Percentiles rank a stretch among this genome's conserved stretches.
These are phyloP conservation scores for Ustilago curta DNA, from an alignment of 1,284 basidiomycete genomes.

Conservation along the genomic window DNA sequence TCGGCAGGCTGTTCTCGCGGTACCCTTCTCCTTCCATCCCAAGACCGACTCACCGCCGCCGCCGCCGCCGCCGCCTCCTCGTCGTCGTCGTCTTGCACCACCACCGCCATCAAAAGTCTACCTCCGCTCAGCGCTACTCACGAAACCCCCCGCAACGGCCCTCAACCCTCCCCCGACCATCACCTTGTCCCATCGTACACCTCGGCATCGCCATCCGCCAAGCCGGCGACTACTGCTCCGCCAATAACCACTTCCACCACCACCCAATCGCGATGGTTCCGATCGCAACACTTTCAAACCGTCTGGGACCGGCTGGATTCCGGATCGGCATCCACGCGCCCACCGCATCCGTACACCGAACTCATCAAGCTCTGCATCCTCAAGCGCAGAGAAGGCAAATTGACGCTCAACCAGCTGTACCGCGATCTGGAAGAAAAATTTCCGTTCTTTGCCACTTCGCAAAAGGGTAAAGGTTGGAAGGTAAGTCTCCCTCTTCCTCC, in stretches of 20 bases:
- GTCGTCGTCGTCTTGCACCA: background rate
- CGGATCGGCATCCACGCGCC: constrained; percentile 16
- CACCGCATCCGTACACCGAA: constrained; percentile 39
- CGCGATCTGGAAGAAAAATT: constrained; percentile 43
- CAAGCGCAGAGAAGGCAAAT: constrained; percentile 32
- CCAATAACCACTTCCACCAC: background rate
- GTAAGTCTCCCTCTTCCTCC: constrained; percentile 11
- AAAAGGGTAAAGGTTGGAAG: constrained; percentile 47
- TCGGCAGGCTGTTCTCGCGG: constrained; percentile 25
- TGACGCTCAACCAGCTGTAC: constrained; percentile 48
- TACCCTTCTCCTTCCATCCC: constrained; percentile 1
- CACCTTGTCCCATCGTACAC: background rate
- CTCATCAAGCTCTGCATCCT: constrained; percentile 54
- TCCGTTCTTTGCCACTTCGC: constrained; percentile 30
- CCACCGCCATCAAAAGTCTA: too few relatives aligned
- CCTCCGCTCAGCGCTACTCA: too few relatives aligned
- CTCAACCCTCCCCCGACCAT: too few relatives aligned
- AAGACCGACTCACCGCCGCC: constrained; percentile 3
- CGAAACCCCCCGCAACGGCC: too few relatives aligned
- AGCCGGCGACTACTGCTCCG: background rate
- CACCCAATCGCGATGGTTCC: constrained; percentile 17
- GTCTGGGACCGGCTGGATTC: constrained; percentile 31
- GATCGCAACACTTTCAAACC: constrained; percentile 30
- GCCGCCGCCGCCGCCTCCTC: too few relatives aligned
- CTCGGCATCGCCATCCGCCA: background rate